These are phyloP conservation scores for Aspergillus candidus DNA, from an alignment of 2,329 filamentous ascomycete species.

Conservation along the genomic window DNA sequence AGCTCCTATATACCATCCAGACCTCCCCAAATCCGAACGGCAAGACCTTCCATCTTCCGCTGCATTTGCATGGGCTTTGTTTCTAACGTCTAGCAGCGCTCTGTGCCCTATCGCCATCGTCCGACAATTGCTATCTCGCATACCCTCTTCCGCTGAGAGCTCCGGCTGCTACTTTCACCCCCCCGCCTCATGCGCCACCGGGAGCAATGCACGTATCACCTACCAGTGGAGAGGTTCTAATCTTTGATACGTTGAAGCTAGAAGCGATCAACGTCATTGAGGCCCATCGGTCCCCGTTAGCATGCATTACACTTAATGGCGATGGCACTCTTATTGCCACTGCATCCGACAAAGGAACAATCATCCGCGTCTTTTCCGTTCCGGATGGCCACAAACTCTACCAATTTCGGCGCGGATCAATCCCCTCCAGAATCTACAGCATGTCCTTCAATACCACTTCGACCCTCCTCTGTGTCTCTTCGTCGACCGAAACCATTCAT, in stretches of 20 bases:
- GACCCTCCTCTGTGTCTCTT: conserved; percentile 89
- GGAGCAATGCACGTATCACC: conserved; percentile 66
- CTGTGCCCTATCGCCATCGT: conserved; percentile 86
- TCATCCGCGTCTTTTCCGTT: conserved; percentile 91
- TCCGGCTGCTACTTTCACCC: conserved; percentile 46
- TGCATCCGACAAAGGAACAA: conserved; percentile 93
- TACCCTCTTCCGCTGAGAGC: conserved; percentile 75
- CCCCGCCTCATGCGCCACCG: conserved; percentile 79
- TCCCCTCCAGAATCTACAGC: conserved; percentile 92
- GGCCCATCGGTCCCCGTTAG: conserved; percentile 85
- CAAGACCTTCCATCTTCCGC: conserved; percentile 25
- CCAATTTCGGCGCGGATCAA: conserved; percentile 91
- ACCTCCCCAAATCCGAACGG: conserved; percentile 86
- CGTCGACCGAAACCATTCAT: conserved; percentile 91
- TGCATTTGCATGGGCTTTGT: neutral
- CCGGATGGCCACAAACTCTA: conserved; percentile 88
- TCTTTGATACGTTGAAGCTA: conserved; percentile 83
- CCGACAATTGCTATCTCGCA: conserved; percentile 90
- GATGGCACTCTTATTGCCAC: conserved; percentile 90
- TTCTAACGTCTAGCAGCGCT: conserved; percentile 53
- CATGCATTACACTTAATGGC: conserved; percentile 83
- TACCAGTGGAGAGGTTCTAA: conserved; percentile 83
- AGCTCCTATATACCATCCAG: conserved; percentile 81
- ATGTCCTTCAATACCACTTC: conserved; percentile 98
- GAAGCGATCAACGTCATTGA: conserved; percentile 95